Base-by-base conservation (phyloP, 2,329 filamentous ascomycete species). In the Alternaria consortialis region DNA sequence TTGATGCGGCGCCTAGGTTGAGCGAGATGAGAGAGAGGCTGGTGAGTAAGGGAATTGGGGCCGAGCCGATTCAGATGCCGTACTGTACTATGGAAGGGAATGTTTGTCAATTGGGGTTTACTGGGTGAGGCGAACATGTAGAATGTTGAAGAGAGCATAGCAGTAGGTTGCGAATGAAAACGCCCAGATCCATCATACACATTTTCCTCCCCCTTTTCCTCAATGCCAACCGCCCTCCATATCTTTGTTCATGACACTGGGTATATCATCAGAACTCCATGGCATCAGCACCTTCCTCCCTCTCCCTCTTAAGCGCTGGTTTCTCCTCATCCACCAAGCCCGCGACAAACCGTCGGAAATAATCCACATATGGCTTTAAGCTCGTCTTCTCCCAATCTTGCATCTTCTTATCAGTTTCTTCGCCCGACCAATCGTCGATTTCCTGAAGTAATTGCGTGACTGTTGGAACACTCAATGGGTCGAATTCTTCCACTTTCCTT, bases 321-420 rank as follows among this genome's bases (percentile, higher is more conserved):
- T 79, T 80, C 71, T 91, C 89, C 60, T 97, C 94, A 77, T 90
- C 94, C 78, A 97, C 85, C 56, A 99, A 78, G 0, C 83, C 85
- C 9, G 87, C 85, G 7, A 98, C 92, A 79, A 97, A 97, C 0
- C 84, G 86, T 68, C 91, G 87, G 80, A 99, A 98, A 69, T 90
- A 90, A 59, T 98, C 94, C 36, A 98, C 88, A 76, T 97, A 98
- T 8, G 93, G 93, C 82, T 91, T 97, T 74, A 99, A 80, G 67
- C 92, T 93, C 25, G 95, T 99, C 87, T 98, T 99, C 81, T 99
- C 94, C 89, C 94, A 98, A 75, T 99, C 95, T 68, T 90, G 87
- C 48, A 91, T 72, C 57, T 81, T 82, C 71, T 84, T 87, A 20
- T 66, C 64, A 1, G 68, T 74, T 64, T 82, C 81, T 0, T 82